Evolutionary conservation across 2,329 filamentous ascomycete genomes (phyloP).

Genomic region (Trichoderma sp.): DNA sequence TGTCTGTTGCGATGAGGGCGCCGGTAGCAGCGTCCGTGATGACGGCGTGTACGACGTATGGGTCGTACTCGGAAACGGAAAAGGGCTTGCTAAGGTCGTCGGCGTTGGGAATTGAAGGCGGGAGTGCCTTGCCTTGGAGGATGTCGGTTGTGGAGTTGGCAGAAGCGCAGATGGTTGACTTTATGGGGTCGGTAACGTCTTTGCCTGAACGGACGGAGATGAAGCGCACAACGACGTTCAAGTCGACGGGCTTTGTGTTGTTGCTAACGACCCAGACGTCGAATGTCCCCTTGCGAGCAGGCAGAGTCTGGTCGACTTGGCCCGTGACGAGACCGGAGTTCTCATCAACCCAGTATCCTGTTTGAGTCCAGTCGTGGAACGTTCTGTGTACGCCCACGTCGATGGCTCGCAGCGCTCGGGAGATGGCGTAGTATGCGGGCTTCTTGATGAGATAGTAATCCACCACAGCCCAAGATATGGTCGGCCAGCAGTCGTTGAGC

Average conservation of each 20-base stretch:
- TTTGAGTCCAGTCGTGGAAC: slow-evolving; percentile 46
- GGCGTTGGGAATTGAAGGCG: slow-evolving; percentile 17
- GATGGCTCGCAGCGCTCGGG: slow-evolving; percentile 59
- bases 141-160: slow-evolving; percentile 46
- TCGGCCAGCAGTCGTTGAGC: slow-evolving; percentile 71
- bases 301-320: slow-evolving; percentile 42
- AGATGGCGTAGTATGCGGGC: slow-evolving; percentile 56
- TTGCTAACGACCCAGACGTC: slow-evolving; percentile 49
- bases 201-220: slow-evolving; percentile 45
- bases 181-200: slow-evolving; percentile 36
- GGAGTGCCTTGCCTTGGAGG: slow-evolving; percentile 26
- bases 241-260: slow-evolving; percentile 30
- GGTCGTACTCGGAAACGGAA: slow-evolving; percentile 42
- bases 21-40: slow-evolving; percentile 39
- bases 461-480: slow-evolving; percentile 65
- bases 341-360: slow-evolving; percentile 25
- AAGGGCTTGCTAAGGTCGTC: slow-evolving; percentile 29
- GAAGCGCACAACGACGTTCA: slow-evolving; percentile 40
- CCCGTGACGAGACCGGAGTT: slow-evolving; percentile 24
- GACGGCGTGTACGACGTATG: slow-evolving; percentile 51
- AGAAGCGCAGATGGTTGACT: slow-evolving; percentile 31
- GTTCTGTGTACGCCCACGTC: slow-evolving; percentile 57
- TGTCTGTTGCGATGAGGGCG: slow-evolving; percentile 47
- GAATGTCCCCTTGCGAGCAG: slow-evolving; percentile 39
- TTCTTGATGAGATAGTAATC: slow-evolving; percentile 66